Percentiles rank a stretch among this genome's conserved stretches.
Evolutionary conservation across 73 alveolate species (phyloP).

Genomic region (Paraurostyla sp.): DNA sequence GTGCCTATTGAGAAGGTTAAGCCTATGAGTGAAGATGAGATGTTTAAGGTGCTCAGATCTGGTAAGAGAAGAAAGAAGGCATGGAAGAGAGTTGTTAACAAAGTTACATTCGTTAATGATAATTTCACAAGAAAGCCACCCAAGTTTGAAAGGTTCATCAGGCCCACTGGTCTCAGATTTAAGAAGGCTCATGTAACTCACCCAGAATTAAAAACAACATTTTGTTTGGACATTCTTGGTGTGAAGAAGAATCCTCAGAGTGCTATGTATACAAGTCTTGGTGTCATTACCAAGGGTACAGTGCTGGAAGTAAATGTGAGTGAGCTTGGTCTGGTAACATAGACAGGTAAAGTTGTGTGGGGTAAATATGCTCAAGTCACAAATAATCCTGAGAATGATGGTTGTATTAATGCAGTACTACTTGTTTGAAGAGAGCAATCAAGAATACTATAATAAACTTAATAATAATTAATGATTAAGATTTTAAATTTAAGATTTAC

Average conservation of each 20-base stretch:
- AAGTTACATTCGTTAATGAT: slow-evolving; percentile 96
- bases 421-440: slow-evolving; percentile 83
- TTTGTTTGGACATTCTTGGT: slow-evolving; percentile 95
- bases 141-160: slow-evolving; percentile 97
- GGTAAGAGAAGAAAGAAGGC: slow-evolving; percentile 98
- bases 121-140: slow-evolving; percentile 99
- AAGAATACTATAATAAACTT: not conserved
- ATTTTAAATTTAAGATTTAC: too few relatives aligned
- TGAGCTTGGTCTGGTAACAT: slow-evolving; percentile 97
- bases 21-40: slow-evolving; percentile 98
- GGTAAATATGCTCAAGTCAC: slow-evolving; percentile 98
- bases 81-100: slow-evolving; percentile 98
- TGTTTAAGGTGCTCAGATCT: slow-evolving; percentile 97
- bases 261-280: slow-evolving; percentile 96
- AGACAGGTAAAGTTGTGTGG: slow-evolving; percentile 98
- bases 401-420: slow-evolving; percentile 97
- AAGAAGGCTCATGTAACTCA: slow-evolving; percentile 99
- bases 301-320: slow-evolving; percentile 97
- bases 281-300: slow-evolving; percentile 99
- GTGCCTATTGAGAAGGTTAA: slow-evolving; percentile 98
- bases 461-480: too few relatives aligned
- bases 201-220: slow-evolving; percentile 98
- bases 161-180: slow-evolving; percentile 98
- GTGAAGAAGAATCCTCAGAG: slow-evolving; percentile 99
- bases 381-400: slow-evolving; percentile 98